Conservation (phyloP, 768 basidiomycete genomes). For the Phylloporus arenicola region DNA sequence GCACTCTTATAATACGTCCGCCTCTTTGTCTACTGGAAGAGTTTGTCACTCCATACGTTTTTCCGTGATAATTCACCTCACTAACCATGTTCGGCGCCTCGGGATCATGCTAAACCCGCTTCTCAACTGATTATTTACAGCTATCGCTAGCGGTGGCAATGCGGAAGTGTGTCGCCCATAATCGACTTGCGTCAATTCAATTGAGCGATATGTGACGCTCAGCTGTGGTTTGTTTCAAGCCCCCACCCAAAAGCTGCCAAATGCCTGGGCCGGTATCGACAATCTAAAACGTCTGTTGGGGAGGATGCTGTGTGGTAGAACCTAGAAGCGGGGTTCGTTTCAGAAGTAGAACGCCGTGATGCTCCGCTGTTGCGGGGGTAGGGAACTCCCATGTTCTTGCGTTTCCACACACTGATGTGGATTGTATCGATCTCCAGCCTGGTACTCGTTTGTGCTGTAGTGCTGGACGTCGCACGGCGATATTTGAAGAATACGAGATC, state of each 20-base stretch:
- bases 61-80: neutral
- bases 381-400: neutral
- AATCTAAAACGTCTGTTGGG: neutral
- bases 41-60: neutral
- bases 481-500: slow-evolving; percentile 2
- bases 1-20: neutral
- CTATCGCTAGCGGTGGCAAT: neutral
- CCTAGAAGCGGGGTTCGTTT: neutral
- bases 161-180: neutral
- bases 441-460: slow-evolving; percentile 4
- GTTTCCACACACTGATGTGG: slow-evolving; percentile 4
- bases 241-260: neutral
- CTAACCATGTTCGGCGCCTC: neutral
- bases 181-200: neutral
- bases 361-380: neutral
- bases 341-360: neutral
- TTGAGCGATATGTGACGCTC: neutral
- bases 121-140: neutral
- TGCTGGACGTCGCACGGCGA: slow-evolving; percentile 5
- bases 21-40: neutral
- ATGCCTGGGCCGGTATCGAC: neutral
- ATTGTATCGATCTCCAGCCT: slow-evolving; percentile 1
- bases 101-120: neutral
- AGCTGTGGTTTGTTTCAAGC: neutral
- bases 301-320: too few relatives aligned